Base-by-base conservation (phyloP, 1,139 yeast species). In the Cylindricascospora bacillispora region DNA sequence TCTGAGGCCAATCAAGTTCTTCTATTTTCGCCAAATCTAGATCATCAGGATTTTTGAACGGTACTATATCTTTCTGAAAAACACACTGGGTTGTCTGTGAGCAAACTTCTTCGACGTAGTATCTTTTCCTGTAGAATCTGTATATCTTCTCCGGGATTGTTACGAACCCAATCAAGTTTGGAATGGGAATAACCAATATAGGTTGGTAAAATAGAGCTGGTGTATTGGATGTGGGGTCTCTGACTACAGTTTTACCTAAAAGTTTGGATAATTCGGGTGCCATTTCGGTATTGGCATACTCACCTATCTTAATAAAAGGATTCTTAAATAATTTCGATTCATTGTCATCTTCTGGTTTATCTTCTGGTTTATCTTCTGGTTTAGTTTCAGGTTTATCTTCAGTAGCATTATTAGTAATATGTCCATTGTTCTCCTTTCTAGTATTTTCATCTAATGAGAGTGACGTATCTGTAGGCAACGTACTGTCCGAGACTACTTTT, bases 1-100 rank as follows among this genome's bases (percentile, higher is more conserved):
- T 67, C 38, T 62, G 60, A 14, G 97, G 95, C 99, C 99, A 92
- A 43, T 83, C 93, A 12, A 57, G 51, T 51, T 89, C 97, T 52
- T 92, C 98, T 25, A 63, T 73, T 22, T 57, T 55, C 6, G 75
- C 79, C 43, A 67, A 55, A 23, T 63, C 59, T 24, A 68, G 56
- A 44, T 82, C 92, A 4, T 45, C 49, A 28, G 62, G 60, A 30
- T 52, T 49, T 31, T 62, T 65, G 45, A 74, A 81, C 3, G 73
- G 69, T 28, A 93, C 61, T 22, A 67, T 57, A 15, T 62, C 49
- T 30, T 70, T 70, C 35, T 70, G 62, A 12, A 40, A 32, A 4
- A 81, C 75, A 3, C 79, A 62, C 0, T 71, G 69, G 22, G 73
- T 62, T 0, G 93, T 67, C 24, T 67, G 62, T 21, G 62, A 62